A percentile compares a stretch with the other conserved stretches of the same genome.
phyloP scores from a whole-genome alignment of 164 flowering plant species.

The Malania oleifera region DNA sequence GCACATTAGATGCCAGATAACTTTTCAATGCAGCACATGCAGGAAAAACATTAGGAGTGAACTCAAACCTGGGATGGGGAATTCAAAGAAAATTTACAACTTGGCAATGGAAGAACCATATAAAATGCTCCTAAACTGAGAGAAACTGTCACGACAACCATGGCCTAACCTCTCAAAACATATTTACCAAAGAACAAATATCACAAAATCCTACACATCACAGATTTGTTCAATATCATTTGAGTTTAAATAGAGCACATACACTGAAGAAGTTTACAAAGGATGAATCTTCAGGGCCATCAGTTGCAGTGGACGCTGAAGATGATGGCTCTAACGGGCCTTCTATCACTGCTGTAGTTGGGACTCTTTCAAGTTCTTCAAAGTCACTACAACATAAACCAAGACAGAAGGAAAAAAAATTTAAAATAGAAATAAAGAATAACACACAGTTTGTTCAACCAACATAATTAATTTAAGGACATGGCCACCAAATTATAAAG shows the following conservation, averaged over 20 bases:
- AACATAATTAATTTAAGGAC: not conserved
- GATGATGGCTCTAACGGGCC: conserved; percentile 44
- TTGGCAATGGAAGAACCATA: too few species aligned
- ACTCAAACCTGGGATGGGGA: too few species aligned
- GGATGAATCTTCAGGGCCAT: conserved; percentile 35
- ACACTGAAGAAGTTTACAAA: conserved; percentile 46
- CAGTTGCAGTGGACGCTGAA: conserved; percentile 24
- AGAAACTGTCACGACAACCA: too few species aligned
- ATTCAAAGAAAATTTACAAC: too few species aligned
- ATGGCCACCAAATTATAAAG: not conserved
- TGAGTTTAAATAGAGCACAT: conserved; percentile 9
- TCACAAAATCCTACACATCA: too few species aligned
- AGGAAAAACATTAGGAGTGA: not conserved
- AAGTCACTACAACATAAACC: conserved; percentile 36
- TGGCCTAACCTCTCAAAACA: too few species aligned
- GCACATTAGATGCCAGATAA: too few species aligned
- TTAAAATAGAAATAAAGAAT: not conserved
- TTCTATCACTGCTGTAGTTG: conserved; percentile 37
- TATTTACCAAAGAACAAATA: too few species aligned
- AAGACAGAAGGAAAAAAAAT: not conserved
- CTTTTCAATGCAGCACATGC: too few species aligned
- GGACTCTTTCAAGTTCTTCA: conserved; percentile 50
- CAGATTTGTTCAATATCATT: too few species aligned
- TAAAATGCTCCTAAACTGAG: too few species aligned
- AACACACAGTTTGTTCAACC: not conserved